Base-by-base conservation (phyloP, 495 filamentous ascomycete genomes). In the Podospora tetraspora region DNA sequence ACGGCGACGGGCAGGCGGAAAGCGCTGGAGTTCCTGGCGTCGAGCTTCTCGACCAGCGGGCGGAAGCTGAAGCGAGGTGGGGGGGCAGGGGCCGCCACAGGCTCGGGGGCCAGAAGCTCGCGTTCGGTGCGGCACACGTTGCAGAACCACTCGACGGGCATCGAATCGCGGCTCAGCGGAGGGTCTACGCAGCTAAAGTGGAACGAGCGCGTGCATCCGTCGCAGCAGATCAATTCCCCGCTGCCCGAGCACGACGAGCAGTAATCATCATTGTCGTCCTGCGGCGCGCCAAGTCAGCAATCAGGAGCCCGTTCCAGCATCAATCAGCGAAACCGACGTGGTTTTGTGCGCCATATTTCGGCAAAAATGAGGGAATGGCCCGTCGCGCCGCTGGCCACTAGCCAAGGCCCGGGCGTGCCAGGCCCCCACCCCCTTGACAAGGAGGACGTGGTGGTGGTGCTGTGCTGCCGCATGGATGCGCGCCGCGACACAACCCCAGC, bases 191-290 rank as follows among this genome's bases (percentile, higher is more conserved):
- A 99, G 59, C 82, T 81, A 74, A 93, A 92, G 77, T 99, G 95
- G 78, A 93, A 97, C 0, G 92, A 90, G 59, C 90, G 87, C 21
- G 86, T 84, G 80, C 95, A 99, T 61, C 90, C 90, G 77, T 98
- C 95, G 77, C 95, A 99, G 79, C 94, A 97, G 67, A 98, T 81
- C 27, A 99, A 82, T 63, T 89, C 84, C n/a, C 95, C 95, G 64
- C 86, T 89, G 57, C 88, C 87, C 71, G 89, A 87, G 78, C 95
- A 99, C 11, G 92, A 84, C 61, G 86, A 84, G 79, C 95, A 99
- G 72, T 89, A 87, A 71, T 99, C 95, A 70, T 92, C 91, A 75
- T 97, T 97, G 61, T 96, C 91, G 72, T 90, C 86, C 80, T 88
- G 81, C 68, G 66, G 61, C 61, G 63, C 22, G 71, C 65, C 71